Base-by-base conservation (phyloP, 2,329 filamentous ascomycete genomes). In the Orbilia oligospora region DNA sequence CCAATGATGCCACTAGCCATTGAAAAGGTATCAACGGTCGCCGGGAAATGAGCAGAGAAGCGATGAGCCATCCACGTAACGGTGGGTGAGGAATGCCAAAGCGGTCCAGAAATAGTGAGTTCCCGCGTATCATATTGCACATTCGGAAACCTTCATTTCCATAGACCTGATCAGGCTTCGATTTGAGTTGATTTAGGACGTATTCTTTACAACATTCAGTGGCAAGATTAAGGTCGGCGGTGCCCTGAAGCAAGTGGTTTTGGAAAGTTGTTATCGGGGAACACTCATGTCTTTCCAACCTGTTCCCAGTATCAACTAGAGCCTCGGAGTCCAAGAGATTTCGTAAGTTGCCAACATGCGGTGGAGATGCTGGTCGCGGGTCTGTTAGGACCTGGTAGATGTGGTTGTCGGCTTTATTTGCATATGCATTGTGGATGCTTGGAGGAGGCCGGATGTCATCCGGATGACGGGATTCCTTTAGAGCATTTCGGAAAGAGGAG, bases 381-480 rank as follows among this genome's bases (percentile, higher is more conserved):
- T 71, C 58, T 8, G 61, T 51, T 14, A 78, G 14, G 20, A 72
- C 27, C 20, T 44, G 33, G 46, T n/a, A 78, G 41, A 78, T 49
- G 27, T 71, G 73, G 14, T 71, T 53, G 44, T 77, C 72, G 27
- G 58, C 72, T 58, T 58, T 71, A 61, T 71, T 71, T 6, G 73
- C 61, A 30, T 61, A 70, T 3, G 51, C 22, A 36, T 71, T 67
- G 18, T 66, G 56, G 16, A 71, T 71, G 58, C 38, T 70, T 14
- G 72, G 30, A 27, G 66, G 66, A 24, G 72, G 66, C 8, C 48
- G 61, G 33, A 67, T 36, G 18, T 72, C 68, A 16, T 71, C 53
- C 14, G 56, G 67, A 61, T 64, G 68, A 1, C 63, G 75, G 8
- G 75, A 63, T n/a, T 56, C 49, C 18, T 72, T 44, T 18, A 72